Percentiles rank a stretch among this genome's conserved stretches.
Conservation (phyloP, 768 basidiomycete genomes). For the Phylloporus arenicola region DNA sequence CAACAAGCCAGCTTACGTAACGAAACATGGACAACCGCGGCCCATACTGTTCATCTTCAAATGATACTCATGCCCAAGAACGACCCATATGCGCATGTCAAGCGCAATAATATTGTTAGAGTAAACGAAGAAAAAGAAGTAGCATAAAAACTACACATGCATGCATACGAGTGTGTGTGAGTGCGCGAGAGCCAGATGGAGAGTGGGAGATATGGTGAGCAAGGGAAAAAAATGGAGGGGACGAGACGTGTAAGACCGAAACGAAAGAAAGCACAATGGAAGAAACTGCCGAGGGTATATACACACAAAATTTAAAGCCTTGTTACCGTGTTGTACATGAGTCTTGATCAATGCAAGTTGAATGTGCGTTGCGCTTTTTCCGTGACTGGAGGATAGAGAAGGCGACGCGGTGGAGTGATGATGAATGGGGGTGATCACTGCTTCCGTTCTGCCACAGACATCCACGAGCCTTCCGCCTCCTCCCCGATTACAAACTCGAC, state of each 20-base stretch:
- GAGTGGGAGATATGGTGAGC: conserved; percentile 6
- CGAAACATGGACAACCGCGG: neutral
- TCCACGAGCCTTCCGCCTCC: conserved; percentile 37
- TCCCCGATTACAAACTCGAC: conserved; percentile 67
- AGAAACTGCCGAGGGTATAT: conserved; percentile 15
- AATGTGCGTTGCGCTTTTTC: conserved; percentile 11
- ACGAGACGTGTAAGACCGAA: neutral
- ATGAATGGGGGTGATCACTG: conserved; percentile 4
- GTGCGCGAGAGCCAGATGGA: conserved; percentile 5
- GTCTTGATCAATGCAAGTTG: conserved; percentile 11
- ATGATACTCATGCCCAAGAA: neutral
- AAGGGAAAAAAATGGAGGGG: conserved; percentile 1
- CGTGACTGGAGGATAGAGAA: conserved; percentile 3
- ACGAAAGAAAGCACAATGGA: neutral
- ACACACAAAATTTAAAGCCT: conserved; percentile 6
- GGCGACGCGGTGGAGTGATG: neutral
- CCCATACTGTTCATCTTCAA: neutral
- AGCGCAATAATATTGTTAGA: neutral
- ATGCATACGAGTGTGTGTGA: conserved; percentile 10
- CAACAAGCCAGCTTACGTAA: neutral
- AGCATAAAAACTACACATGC: conserved; percentile 9
- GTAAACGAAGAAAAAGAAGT: neutral
- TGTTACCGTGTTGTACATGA: conserved; percentile 2
- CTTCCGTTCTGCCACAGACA: conserved; percentile 30
- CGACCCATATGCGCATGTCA: neutral